These are phyloP conservation scores for Collybiopsis confluens DNA, from an alignment of 768 basidiomycete species.

Conservation along the genomic window DNA sequence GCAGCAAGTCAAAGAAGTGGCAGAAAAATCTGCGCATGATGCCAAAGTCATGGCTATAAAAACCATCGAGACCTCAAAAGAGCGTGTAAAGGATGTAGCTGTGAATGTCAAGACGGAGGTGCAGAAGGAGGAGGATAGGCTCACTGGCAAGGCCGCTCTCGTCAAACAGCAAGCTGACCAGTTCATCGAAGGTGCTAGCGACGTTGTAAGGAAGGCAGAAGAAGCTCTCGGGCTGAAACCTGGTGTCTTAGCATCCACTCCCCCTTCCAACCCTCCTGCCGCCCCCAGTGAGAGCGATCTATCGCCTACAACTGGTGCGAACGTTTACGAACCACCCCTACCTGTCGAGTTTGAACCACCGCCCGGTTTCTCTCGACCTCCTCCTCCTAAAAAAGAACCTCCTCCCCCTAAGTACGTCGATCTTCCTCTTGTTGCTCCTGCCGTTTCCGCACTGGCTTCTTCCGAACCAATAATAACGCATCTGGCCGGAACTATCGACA, in stretches of 20 bases:
- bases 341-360: constrained; percentile 96
- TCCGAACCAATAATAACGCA: constrained; percentile 93
- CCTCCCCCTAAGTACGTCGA: constrained; percentile 24
- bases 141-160: constrained; percentile 35
- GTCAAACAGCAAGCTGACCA: constrained; percentile 41
- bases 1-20: constrained; percentile 24
- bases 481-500: constrained; percentile 89
- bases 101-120: constrained; percentile 47
- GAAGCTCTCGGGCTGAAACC: constrained; percentile 54
- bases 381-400: constrained; percentile 42
- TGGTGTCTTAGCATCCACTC: constrained; percentile 19
- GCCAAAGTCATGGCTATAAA: constrained; percentile 36
- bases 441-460: constrained; percentile 61
- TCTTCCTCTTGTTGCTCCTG: constrained; percentile 80
- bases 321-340: constrained; percentile 66
- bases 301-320: constrained; percentile 8
- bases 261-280: constrained; percentile 8
- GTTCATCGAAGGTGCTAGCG: constrained; percentile 60
- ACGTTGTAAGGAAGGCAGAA: constrained; percentile 70
- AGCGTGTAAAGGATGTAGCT: constrained; percentile 38
- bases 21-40: constrained; percentile 32
- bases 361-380: constrained; percentile 74
- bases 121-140: constrained; percentile 29
- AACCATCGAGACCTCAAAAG: constrained; percentile 39
- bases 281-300: background rate